Percentiles rank a stretch among this genome's conserved stretches.
Conservation (phyloP, 129 eudicot genomes). For the Logfia minima region DNA sequence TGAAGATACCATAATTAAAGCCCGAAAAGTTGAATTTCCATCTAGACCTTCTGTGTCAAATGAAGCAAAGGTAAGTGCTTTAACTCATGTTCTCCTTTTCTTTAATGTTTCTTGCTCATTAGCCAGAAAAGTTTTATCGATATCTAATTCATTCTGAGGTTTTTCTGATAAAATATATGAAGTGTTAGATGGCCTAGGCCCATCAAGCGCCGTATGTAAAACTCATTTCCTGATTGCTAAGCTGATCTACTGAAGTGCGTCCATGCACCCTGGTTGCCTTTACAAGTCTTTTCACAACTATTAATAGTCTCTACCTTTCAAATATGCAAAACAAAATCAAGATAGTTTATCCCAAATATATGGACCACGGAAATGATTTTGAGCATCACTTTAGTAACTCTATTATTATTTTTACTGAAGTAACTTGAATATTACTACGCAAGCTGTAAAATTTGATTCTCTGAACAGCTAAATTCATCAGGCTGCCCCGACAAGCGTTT, state of each 20-base stretch:
- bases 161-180: background rate
- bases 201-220: background rate
- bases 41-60: slow-evolving; percentile 89
- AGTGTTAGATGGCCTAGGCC: background rate
- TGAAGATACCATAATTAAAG: slow-evolving; percentile 96
- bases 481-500: background rate
- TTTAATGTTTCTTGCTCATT: background rate
- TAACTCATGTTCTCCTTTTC: background rate
- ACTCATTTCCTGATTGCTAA: background rate
- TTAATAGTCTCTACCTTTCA: background rate
- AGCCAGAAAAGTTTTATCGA: background rate
- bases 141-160: slow-evolving; percentile 5
- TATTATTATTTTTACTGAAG: too few relatives aligned
- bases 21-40: slow-evolving; percentile 94
- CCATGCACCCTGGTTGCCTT: background rate
- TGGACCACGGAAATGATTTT: background rate
- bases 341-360: background rate
- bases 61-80: slow-evolving; percentile 70
- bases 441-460: background rate
- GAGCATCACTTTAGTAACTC: background rate
- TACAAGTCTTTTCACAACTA: background rate
- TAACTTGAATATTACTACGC: background rate
- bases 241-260: background rate
- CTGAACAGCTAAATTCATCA: background rate
- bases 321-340: background rate